Evolutionary conservation across 176 grass and related monocot species (phyloP), one percentile per base, ranked within the genome.

Genomic region (Musa schizocarpa): DNA sequence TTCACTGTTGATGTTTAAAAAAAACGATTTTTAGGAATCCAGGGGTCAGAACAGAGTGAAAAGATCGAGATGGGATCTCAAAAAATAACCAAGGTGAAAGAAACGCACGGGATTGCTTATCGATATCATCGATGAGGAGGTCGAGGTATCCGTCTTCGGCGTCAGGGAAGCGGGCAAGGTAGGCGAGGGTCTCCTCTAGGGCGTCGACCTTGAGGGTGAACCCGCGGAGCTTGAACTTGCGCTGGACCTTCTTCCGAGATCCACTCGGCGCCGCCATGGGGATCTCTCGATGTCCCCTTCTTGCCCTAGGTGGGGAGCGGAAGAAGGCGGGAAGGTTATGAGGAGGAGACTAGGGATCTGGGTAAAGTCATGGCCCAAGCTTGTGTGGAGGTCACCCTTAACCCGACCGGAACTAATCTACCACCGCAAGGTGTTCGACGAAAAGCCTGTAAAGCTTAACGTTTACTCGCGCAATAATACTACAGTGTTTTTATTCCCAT

Each of bases 141-240:
- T 96, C 92, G 72, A 96, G 92, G 54, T 86, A 86, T 25, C 89
- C 92, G 25, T 96, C 89, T 82, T 96, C 92, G 63, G 85, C 86
- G 54, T 84, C 85, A 17, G 89, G 89, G 69, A 92, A 96, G 72
- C 85, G 87, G 7, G 83, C 81, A 4, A 98, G 72, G 86, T 87
- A 98, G 56, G 75, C 77, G 53, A 92, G 80, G 4, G 81, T 84
- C 69, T 88, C 90, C 72, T 93, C 94, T 71, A 98, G 83, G 68
- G 90, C 90, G 12, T 90, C 86, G 12, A 98, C 94, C 74, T 91
- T 93, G 75, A 98, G 83, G 80, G 88, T 93, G 74, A 98, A 93
- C 11, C 94, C 94, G 16, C 88, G 90, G 29, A 98, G 64, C 50
- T 81, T 80, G 66, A 93, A 93, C 76, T 93, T 93, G 67, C 84